These are phyloP conservation scores for Triglochin maritima DNA, from an alignment of 106 monocot genomes.

Conservation along the genomic window DNA sequence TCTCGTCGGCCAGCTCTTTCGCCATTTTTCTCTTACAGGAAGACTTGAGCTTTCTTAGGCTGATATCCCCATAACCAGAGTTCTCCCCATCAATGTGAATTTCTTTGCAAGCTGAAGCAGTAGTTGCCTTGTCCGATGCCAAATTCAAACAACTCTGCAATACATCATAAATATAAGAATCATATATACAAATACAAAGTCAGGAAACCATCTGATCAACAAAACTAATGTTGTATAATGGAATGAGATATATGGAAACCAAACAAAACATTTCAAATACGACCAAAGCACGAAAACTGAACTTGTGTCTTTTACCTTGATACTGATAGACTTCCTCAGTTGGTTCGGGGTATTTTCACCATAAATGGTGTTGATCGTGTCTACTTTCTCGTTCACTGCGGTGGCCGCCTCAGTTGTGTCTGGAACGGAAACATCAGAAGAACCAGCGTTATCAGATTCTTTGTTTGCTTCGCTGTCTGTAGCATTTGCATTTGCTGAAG, in stretches of 20 bases:
- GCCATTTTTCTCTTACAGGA: neutral
- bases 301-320: no score
- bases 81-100: neutral
- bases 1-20: neutral
- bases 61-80: constrained; percentile 1
- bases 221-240: neutral
- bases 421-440: neutral
- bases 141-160: neutral
- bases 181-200: neutral
- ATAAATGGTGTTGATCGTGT: neutral
- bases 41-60: constrained; percentile 5
- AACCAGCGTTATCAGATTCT: neutral
- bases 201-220: neutral
- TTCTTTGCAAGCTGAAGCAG: neutral
- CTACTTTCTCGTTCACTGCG: neutral
- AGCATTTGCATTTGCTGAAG: neutral
- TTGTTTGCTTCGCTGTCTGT: neutral
- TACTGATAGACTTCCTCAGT: no score
- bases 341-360: no score
- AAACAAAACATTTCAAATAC: no score
- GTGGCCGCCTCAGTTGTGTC: neutral
- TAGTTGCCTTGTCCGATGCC: neutral
- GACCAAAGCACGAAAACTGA: no score
- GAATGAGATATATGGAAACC: neutral
- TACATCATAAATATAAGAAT: no score